Evolutionary conservation across 192 early-diverging fungal genomes (phyloP), one percentile per base, ranked within the genome.

Genomic region (Backusella mclennaniae): DNA sequence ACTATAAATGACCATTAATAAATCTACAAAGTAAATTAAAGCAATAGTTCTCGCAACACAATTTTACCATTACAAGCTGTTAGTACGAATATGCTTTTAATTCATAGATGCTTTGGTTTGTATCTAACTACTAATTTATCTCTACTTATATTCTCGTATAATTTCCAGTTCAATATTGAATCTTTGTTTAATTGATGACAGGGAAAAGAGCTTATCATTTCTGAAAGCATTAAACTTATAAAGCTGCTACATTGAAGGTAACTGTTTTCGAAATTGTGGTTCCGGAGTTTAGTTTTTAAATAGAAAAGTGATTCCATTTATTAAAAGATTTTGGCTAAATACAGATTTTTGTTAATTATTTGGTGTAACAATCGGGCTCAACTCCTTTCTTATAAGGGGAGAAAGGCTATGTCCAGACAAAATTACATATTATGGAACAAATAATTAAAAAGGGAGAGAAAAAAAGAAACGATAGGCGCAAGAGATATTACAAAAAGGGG

Each of bases 261-360:
- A 17, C 42, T 44, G 14, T 63, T 26, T 29, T 63, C 56, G 56
- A 63, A 63, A 29, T 23, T 63, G 23, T 12, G 4, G 12, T 29
- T 3, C 26, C 56, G 56, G 56, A 63, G 56, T 63, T 63, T 26
- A 63, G 56, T 63, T 63, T 63, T 63, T 63, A 63, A 63, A 63
- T 63, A 63, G 56, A 63, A 59, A 63, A 14, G 42, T 29, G 23
- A 29, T 63, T 63, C 56, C 26, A 63, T 63, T 63, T 63, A 63
- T 63, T 63, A 63, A 63, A 63, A 29, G 56, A 29, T 49, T 49
- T n/a, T 63, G 23, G 56, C 56, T 63, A 63, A 63, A 63, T 63
- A 63, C 56, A 63, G 56, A n/a, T 29, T 63, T 59, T 59, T 29
- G 56, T 31, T 63, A 29, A 63, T 63, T 63, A 63, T 63, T 63